phyloP scores from a whole-genome alignment of 306 rosid species.

The Medicago truncatula region MtrunA17r5.0-ANR NC_053045.1:63746001-63746500 shows the following conservation, averaged over 20 bases:
- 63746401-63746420: constrained; percentile 84
- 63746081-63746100: neutral
- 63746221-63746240: constrained; percentile 86
- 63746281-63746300: constrained; percentile 46
- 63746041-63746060: constrained; percentile 5
- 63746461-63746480: constrained; percentile 52
- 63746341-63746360: constrained; percentile 29
- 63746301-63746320: constrained; percentile 13
- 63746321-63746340: constrained; percentile 7
- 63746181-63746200: constrained; percentile 83
- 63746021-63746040: constrained; percentile 15
- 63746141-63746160: constrained; percentile 64
- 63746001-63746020: constrained; percentile 90
- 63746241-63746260: constrained; percentile 99
- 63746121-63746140: neutral
- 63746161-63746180: constrained; percentile 76
- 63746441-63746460: constrained; percentile 86
- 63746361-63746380: constrained; percentile 42
- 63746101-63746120: constrained; percentile 13
- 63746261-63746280: constrained; percentile 93
- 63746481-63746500: constrained; percentile 52
- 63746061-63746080: constrained; percentile 17
- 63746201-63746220: constrained; percentile 77
- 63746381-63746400: constrained; percentile 92
- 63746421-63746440: constrained; percentile 97